phyloP scores from a whole-genome alignment of 768 basidiomycete species.

The Chalciporus sphaerocephalus region DNA sequence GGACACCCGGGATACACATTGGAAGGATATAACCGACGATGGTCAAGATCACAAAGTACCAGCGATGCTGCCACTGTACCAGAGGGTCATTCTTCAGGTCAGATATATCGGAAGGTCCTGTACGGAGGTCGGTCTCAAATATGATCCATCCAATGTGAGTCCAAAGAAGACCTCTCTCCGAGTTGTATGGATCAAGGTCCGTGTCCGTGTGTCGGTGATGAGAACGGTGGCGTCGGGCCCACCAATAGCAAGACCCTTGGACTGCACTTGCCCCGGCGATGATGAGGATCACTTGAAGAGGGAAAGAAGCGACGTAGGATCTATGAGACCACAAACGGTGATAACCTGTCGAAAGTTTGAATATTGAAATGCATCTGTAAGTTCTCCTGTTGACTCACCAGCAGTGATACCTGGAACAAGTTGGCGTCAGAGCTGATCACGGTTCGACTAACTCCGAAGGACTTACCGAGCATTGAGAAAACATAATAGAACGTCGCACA shows the following conservation, averaged over 20 bases:
- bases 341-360: conserved; percentile 46
- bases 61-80: conserved; percentile 73
- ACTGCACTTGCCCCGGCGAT: conserved; percentile 78
- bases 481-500: conserved; percentile 73
- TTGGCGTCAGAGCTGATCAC: conserved; percentile 13
- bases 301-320: conserved; percentile 70
- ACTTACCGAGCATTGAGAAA: conserved; percentile 79
- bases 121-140: conserved; percentile 64
- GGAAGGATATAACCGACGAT: conserved; percentile 73
- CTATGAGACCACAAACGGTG: conserved; percentile 86
- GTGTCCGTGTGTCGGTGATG: conserved; percentile 86
- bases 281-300: conserved; percentile 66
- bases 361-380: neutral
- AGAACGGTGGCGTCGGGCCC: conserved; percentile 78
- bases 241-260: conserved; percentile 85
- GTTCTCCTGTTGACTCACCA: conserved; percentile 26
- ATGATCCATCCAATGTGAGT: conserved; percentile 85
- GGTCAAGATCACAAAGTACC: conserved; percentile 60
- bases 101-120: conserved; percentile 69
- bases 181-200: conserved; percentile 80
- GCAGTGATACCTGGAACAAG: conserved; percentile 46
- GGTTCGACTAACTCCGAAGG: conserved; percentile 1
- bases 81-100: conserved; percentile 68
- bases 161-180: conserved; percentile 73
- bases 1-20: conserved; percentile 59